Percentiles rank a stretch among this genome's conserved stretches.
Conservation (phyloP, 352 stramenopile genomes). For the Phytophthora fragariae region DNA sequence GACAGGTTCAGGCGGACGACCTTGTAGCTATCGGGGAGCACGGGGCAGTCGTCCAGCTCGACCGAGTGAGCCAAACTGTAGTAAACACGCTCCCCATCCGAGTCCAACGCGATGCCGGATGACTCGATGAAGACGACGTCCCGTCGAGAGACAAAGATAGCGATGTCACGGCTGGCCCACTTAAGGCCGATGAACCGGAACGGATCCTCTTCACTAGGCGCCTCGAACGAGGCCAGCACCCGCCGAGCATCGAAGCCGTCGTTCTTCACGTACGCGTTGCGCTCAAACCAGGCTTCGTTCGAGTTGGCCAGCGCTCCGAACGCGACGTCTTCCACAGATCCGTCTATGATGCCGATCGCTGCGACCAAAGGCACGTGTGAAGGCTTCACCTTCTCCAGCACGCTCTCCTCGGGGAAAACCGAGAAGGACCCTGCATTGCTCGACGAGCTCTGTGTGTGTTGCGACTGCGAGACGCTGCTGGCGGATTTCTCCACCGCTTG, state of each 20-base stretch:
- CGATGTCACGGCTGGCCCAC: slow-evolving; percentile 44
- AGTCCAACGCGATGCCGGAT: slow-evolving; percentile 53
- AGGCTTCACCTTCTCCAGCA: slow-evolving; percentile 51
- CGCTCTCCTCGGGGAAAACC: slow-evolving; percentile 44
- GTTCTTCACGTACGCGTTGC: slow-evolving; percentile 55
- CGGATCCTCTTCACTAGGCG: slow-evolving; percentile 51
- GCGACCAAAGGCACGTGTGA: slow-evolving; percentile 43
- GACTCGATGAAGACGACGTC: slow-evolving; percentile 58
- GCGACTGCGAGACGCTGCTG: slow-evolving; percentile 22
- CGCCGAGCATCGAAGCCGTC: slow-evolving; percentile 45
- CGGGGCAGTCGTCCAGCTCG: slow-evolving; percentile 41
- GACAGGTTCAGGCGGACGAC: slow-evolving; percentile 56
- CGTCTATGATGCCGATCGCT: slow-evolving; percentile 46
- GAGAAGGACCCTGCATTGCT: slow-evolving; percentile 50
- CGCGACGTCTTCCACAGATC: slow-evolving; percentile 53
- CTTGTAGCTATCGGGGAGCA: slow-evolving; percentile 36
- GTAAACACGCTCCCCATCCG: slow-evolving; percentile 49
- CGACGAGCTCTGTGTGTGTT: slow-evolving; percentile 48
- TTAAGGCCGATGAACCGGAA: slow-evolving; percentile 66
- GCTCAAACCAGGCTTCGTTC: slow-evolving; percentile 46
- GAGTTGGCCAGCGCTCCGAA: slow-evolving; percentile 50
- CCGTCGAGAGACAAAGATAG: slow-evolving; percentile 47
- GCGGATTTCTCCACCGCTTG: slow-evolving; percentile 20
- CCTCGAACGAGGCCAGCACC: slow-evolving; percentile 53
- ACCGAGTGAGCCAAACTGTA: slow-evolving; percentile 61